Percentiles rank a stretch among this genome's conserved stretches.
Evolutionary conservation across 2,329 filamentous ascomycete genomes (phyloP).

Genomic region (Hyphodiscus sp.): DNA sequence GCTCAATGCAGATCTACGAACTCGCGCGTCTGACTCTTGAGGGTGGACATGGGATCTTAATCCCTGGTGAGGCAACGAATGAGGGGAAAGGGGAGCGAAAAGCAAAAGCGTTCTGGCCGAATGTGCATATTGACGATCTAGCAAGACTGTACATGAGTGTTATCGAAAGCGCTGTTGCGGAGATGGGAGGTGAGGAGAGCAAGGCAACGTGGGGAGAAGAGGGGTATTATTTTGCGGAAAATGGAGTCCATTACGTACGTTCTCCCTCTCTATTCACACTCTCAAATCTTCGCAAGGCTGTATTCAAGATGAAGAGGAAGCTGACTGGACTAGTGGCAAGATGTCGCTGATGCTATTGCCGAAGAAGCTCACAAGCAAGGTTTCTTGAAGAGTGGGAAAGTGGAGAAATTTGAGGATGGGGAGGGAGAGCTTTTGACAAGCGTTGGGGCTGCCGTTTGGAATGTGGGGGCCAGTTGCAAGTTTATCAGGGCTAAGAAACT

Average conservation of each 20-base stretch:
- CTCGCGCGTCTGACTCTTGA: slow-evolving; percentile 43
- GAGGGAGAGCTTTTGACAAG: not conserved
- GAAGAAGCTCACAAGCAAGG: slow-evolving; percentile 50
- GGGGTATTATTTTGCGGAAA: slow-evolving; percentile 63
- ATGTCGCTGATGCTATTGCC: slow-evolving; percentile 49
- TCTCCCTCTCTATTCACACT: not conserved
- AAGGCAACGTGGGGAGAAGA: slow-evolving; percentile 45
- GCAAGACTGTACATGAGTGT: slow-evolving; percentile 45
- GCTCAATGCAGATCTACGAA: slow-evolving; percentile 48
- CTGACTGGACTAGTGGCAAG: slow-evolving; percentile 46
- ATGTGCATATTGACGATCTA: slow-evolving; percentile 54
- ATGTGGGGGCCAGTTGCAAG: not conserved
- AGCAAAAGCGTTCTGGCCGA: slow-evolving; percentile 45
- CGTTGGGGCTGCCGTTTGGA: not conserved
- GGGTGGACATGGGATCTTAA: slow-evolving; percentile 42
- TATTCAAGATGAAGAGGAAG: not conserved
- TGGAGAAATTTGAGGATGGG: not conserved
- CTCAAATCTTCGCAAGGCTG: not conserved
- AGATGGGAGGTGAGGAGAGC: slow-evolving; percentile 20
- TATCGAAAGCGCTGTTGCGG: slow-evolving; percentile 44
- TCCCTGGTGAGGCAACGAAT: slow-evolving; percentile 34
- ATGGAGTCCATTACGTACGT: slow-evolving; percentile 33
- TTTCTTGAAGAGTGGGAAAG: slow-evolving; percentile 7
- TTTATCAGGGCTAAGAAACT: not conserved
- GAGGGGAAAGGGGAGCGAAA: not conserved